A percentile compares a stretch with the other conserved stretches of the same genome.
phyloP scores from a whole-genome alignment of 2,329 filamentous ascomycete genomes.

The Neoascochyta sp. region DNA sequence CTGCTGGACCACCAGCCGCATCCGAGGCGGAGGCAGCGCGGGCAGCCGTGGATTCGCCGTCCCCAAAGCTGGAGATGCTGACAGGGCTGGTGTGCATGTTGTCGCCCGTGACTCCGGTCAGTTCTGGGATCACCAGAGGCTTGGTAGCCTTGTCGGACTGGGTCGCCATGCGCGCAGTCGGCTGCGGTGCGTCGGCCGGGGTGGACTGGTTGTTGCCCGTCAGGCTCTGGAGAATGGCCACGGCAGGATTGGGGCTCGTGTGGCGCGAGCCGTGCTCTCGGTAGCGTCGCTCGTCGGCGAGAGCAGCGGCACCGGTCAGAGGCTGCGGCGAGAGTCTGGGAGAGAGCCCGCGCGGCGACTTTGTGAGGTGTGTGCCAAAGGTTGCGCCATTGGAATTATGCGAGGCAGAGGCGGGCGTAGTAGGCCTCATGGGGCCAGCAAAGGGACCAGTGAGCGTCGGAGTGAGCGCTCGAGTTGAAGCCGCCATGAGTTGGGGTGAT shows the following conservation, averaged over 20 bases:
- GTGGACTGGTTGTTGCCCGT: constrained; percentile 40
- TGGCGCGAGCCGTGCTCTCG: constrained; percentile 43
- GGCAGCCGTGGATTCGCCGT: constrained; percentile 47
- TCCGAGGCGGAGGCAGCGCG: constrained; percentile 51
- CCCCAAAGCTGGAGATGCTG: constrained; percentile 53
- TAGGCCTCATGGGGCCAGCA: constrained; percentile 37
- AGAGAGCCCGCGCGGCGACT: constrained; percentile 42
- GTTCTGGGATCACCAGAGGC: constrained; percentile 49
- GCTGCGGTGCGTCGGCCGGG: constrained; percentile 42
- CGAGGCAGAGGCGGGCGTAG: constrained; percentile 38
- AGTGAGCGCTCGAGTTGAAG: constrained; percentile 43
- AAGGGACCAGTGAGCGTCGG: constrained; percentile 43
- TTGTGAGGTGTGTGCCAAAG: constrained; percentile 41
- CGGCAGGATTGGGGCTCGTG: constrained; percentile 49
- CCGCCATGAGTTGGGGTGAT: constrained; percentile 39
- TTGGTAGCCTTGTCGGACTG: constrained; percentile 48
- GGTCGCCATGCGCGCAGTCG: constrained; percentile 47
- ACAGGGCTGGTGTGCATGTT: constrained; percentile 51
- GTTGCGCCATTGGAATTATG: constrained; percentile 28
- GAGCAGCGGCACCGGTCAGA: constrained; percentile 48
- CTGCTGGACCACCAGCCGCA: constrained; percentile 46
- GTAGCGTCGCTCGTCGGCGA: constrained; percentile 47
- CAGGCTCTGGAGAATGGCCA: constrained; percentile 44
- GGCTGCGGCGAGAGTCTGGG: constrained; percentile 41
- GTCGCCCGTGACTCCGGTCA: constrained; percentile 37